Evolutionary conservation across 2,329 filamentous ascomycete genomes (phyloP).

Genomic region (Paraphoma chrysanthemicola): DNA sequence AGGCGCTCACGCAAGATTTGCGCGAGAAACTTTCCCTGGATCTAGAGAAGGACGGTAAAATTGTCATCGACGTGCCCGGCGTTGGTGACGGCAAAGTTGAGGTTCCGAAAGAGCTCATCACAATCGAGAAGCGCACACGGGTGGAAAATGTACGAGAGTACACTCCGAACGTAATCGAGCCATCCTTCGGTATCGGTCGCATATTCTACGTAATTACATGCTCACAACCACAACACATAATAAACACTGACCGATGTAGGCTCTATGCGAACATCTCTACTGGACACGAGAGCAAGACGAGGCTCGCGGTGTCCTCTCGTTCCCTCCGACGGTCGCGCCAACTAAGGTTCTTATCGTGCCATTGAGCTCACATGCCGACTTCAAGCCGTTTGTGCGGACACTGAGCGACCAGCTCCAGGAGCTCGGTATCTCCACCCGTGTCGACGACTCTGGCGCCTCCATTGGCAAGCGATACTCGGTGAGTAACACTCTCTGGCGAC

Average conservation of each 20-base stretch:
- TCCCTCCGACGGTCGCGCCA: constrained; percentile 81
- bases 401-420: constrained; percentile 79
- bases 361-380: constrained; percentile 79
- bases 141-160: constrained; percentile 87
- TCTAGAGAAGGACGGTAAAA: constrained; percentile 75
- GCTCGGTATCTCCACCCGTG: constrained; percentile 78
- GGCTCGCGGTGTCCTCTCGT: constrained; percentile 79
- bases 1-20: constrained; percentile 78
- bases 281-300: constrained; percentile 89
- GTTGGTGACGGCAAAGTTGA: constrained; percentile 76
- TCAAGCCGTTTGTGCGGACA: constrained; percentile 76
- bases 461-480: constrained; percentile 85
- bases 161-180: constrained; percentile 95
- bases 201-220: constrained; percentile 74
- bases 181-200: constrained; percentile 94
- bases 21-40: constrained; percentile 80
- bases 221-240: not conserved
- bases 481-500: constrained; percentile 7
- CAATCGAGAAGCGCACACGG: constrained; percentile 82
- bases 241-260: constrained; percentile 64
- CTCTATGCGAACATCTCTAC: constrained; percentile 92
- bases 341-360: constrained; percentile 95
- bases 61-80: constrained; percentile 75
- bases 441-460: constrained; percentile 88
- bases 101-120: constrained; percentile 78